Base-by-base conservation (phyloP, 371 early-diverging fungal genomes). In the Mucor mucedo region DNA sequence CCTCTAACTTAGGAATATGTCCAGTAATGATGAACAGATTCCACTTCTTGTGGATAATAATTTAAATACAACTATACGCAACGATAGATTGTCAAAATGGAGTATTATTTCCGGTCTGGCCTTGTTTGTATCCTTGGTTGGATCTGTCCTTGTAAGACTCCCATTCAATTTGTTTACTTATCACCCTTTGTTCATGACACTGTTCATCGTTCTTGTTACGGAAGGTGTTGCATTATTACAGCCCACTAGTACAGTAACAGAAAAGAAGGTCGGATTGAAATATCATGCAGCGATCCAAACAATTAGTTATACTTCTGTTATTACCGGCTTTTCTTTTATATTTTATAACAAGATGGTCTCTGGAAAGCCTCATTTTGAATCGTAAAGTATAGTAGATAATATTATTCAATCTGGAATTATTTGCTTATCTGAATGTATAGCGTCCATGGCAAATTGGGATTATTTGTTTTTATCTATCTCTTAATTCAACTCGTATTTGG, bases 401-500 rank as follows among this genome's bases (percentile, higher is more conserved):
- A 48, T 54, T n/a, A 35, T 38, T 7, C 33, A 27, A 33, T 35
- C 11, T 27, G 16, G 2, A 27, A 27, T 27, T 1, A 14, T 21
- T 49, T 27, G 40, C 14, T 30, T 11, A 30, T 50, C 11, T 50
- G 27, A 21, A 44, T 33, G 21, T 21, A 21, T 55, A 75, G 76
- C 29, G 33, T 65, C 9, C 79, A 79, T 62, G 75, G 73, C 28
- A 55, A 70, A 55, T 47, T 70, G 16, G 79, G 79, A 35, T 29
- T 72, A 16, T 57, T 67, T 47, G 73, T 75, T 5, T 65, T 75
- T 28, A 58, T 60, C 11, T 71, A 59, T 63, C 50, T 76, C 0
- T 53, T 70, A 7, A 33, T 79, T n/a, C 79, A 79, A 38, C 14
- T 70, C 0, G 4, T 77, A 3, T 73, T 69, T 63, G 79, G 79